Evolutionary conservation across 2,329 filamentous ascomycete genomes (phyloP).

Genomic region (Mycosphaerella arachidis): DNA sequence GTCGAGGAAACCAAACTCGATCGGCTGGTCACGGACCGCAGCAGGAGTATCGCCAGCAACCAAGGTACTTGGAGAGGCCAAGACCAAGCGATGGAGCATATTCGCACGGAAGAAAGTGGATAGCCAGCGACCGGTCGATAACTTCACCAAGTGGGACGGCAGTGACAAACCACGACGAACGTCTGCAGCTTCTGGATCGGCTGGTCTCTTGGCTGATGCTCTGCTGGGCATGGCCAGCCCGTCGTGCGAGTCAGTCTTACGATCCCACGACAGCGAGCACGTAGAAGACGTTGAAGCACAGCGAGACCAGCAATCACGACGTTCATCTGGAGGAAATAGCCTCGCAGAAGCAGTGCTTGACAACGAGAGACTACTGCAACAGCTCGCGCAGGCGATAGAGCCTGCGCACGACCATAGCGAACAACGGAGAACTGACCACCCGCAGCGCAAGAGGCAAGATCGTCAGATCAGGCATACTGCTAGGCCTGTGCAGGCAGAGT

Average conservation of each 20-base stretch:
- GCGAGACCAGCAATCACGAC: neutral
- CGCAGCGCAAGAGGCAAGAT: neutral
- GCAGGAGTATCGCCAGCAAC: neutral
- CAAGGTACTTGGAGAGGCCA: neutral
- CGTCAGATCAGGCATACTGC: neutral
- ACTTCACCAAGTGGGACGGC: conserved; percentile 4
- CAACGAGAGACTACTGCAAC: neutral
- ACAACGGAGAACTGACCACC: neutral
- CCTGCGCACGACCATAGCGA: neutral
- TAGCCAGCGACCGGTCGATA: neutral
- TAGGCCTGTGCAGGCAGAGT: neutral
- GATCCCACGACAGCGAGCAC: neutral
- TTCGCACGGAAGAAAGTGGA: neutral
- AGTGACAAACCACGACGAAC: neutral
- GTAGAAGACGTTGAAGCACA: neutral
- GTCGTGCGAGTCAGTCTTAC: neutral
- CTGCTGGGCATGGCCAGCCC: neutral
- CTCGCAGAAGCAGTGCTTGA: neutral
- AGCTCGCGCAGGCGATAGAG: neutral
- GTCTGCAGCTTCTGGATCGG: neutral
- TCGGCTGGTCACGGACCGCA: neutral
- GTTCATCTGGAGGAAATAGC: neutral
- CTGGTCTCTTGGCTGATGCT: neutral
- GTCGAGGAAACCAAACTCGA: neutral
- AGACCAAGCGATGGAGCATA: neutral